Conservation (phyloP, 805 yeast genomes). For the Wickerhamomyces chaumierensis region DNA sequence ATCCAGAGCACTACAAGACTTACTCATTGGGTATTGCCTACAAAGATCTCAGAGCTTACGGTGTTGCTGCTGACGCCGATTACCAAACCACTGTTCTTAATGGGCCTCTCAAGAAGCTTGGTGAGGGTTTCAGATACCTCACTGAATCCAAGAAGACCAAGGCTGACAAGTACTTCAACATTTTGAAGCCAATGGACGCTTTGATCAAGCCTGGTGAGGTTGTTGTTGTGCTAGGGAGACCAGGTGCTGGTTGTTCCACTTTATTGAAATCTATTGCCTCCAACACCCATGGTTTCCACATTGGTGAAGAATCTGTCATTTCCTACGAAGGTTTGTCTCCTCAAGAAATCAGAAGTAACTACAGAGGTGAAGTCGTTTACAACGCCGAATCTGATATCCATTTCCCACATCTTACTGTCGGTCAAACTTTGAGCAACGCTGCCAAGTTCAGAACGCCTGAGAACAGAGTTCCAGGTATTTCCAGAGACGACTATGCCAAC, state of each 20-base stretch:
- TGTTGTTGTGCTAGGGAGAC: conserved; percentile 68
- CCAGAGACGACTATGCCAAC: conserved; percentile 35
- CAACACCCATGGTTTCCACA: conserved; percentile 43
- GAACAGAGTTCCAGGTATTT: conserved; percentile 40
- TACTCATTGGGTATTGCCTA: conserved; percentile 47
- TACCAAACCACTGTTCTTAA: conserved; percentile 55
- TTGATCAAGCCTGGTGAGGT: conserved; percentile 51
- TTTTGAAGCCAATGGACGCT: conserved; percentile 45
- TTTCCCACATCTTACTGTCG: conserved; percentile 54
- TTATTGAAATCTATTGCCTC: conserved; percentile 44
- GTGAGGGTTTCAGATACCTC: conserved; percentile 7
- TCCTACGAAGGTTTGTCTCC: conserved; percentile 39
- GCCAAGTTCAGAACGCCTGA: conserved; percentile 45
- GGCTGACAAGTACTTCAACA: conserved; percentile 26
- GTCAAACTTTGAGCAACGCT: conserved; percentile 45
- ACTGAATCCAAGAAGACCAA: conserved; percentile 12
- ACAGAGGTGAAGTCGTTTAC: conserved; percentile 54
- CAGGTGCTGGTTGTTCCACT: conserved; percentile 66
- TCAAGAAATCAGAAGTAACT: conserved; percentile 31
- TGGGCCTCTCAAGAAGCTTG: conserved; percentile 18
- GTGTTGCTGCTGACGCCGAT: conserved; percentile 48
- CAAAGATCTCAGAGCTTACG: conserved; percentile 49
- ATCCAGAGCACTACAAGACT: conserved; percentile 50
- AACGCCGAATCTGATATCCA: conserved; percentile 55
- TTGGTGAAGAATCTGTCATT: conserved; percentile 32